Percentiles rank a stretch among this genome's conserved stretches.
Conservation (phyloP, 257 asterid species). For the Plectranthus barbatus region DNA sequence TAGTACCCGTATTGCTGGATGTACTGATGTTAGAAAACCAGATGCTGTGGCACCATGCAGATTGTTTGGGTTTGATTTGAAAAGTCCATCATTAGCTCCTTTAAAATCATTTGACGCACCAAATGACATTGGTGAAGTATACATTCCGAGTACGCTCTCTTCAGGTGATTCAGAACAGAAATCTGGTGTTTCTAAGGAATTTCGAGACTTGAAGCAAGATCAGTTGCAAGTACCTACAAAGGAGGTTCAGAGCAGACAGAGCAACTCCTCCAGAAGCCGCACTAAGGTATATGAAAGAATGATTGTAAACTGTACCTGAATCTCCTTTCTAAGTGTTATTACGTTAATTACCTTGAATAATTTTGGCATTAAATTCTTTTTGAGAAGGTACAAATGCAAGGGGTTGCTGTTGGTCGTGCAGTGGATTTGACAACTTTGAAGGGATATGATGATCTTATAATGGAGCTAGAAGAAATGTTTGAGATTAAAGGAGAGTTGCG, state of each 20-base stretch:
- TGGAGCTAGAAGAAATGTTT: slow-evolving; percentile 80
- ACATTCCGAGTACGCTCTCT: slow-evolving; percentile 23
- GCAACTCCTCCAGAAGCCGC: slow-evolving; percentile 65
- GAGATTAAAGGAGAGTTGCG: slow-evolving; percentile 73
- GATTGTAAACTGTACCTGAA: neutral
- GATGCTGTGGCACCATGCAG: slow-evolving; percentile 46
- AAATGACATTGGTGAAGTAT: slow-evolving; percentile 26
- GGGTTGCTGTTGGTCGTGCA: slow-evolving; percentile 91
- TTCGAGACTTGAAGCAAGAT: slow-evolving; percentile 35
- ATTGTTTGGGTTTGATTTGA: slow-evolving; percentile 82
- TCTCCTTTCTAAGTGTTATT: neutral
- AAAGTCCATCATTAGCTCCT: slow-evolving; percentile 32
- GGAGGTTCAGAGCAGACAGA: slow-evolving; percentile 58
- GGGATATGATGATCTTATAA: slow-evolving; percentile 68
- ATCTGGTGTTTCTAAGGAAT: slow-evolving; percentile 53
- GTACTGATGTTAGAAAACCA: slow-evolving; percentile 33
- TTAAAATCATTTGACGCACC: slow-evolving; percentile 21
- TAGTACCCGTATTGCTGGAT: slow-evolving; percentile 20
- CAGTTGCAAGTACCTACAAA: slow-evolving; percentile 31
- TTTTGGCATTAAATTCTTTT: slow-evolving; percentile 10
- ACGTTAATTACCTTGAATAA: neutral
- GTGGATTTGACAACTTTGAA: slow-evolving; percentile 66
- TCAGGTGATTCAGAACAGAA: slow-evolving; percentile 59
- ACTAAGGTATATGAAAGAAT: slow-evolving; percentile 59
- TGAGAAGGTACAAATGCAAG: slow-evolving; percentile 95